A percentile compares a stretch with the other conserved stretches of the same genome.
phyloP scores from a whole-genome alignment of 331 rosid genomes.

The Quercus lobata region DNA sequence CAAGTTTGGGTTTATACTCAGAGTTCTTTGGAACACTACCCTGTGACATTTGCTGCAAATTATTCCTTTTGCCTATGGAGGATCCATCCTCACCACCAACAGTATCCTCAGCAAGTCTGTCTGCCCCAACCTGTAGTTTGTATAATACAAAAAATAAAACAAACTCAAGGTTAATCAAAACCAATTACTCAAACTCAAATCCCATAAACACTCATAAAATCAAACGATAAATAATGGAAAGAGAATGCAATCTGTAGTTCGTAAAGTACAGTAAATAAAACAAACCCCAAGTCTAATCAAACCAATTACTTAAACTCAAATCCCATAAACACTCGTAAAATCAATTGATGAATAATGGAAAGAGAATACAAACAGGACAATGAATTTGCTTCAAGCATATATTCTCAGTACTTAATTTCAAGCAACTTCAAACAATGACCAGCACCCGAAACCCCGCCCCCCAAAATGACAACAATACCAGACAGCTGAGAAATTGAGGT shows the following conservation, averaged over 20 bases:
- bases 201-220: no score
- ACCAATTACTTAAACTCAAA: no score
- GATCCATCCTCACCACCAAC: background rate
- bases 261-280: background rate
- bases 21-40: background rate
- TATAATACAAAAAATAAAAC: background rate
- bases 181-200: no score
- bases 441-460: accelerated
- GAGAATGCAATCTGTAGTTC: background rate
- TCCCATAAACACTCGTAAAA: no score
- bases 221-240: background rate
- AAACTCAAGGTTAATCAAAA: no score
- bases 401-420: background rate
- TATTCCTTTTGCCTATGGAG: background rate
- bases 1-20: background rate
- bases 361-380: background rate
- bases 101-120: background rate
- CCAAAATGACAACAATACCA: no score
- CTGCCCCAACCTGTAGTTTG: background rate
- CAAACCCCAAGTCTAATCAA: background rate
- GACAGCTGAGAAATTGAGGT: no score
- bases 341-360: background rate
- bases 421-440: background rate
- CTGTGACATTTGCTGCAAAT: background rate
- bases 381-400: background rate